A percentile compares a stretch with the other conserved stretches of the same genome.
Conservation (phyloP, 441 rosid genomes). For the Aleurites moluccanus region DNA sequence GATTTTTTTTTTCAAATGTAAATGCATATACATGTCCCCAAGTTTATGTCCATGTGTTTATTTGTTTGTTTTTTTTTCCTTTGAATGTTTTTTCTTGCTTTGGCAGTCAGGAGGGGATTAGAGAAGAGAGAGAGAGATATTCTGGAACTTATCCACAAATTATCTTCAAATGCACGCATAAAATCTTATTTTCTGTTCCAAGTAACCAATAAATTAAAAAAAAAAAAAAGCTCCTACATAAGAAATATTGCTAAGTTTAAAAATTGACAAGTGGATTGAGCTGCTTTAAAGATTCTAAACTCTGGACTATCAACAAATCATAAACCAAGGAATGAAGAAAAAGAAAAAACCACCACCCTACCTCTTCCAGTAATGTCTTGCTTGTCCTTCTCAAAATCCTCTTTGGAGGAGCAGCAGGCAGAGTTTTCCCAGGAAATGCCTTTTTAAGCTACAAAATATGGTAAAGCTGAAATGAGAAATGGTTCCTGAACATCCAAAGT, state of each 20-base stretch:
- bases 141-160: not conserved
- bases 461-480: conserved; percentile 7
- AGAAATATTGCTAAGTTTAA: not conserved
- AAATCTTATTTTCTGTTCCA: not conserved
- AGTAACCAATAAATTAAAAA: conserved; percentile 2
- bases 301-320: not conserved
- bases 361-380: conserved; percentile 72
- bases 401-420: conserved; percentile 87
- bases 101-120: not conserved
- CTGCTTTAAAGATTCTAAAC: not conserved
- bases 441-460: conserved; percentile 61
- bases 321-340: conserved; percentile 14
- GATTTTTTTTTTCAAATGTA: not conserved
- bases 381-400: conserved; percentile 60
- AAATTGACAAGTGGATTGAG: not conserved
- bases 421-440: conserved; percentile 61
- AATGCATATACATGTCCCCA: not conserved
- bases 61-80: not conserved
- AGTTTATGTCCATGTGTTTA: not conserved
- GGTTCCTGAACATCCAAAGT: not conserved
- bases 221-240: too few species aligned
- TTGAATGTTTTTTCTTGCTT: not conserved
- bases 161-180: not conserved
- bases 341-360: conserved; percentile 26
- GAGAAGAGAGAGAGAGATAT: not conserved